These are phyloP conservation scores for Sextonia rubra DNA, from an alignment of 164 flowering plant species.

Conservation along the genomic window DNA sequence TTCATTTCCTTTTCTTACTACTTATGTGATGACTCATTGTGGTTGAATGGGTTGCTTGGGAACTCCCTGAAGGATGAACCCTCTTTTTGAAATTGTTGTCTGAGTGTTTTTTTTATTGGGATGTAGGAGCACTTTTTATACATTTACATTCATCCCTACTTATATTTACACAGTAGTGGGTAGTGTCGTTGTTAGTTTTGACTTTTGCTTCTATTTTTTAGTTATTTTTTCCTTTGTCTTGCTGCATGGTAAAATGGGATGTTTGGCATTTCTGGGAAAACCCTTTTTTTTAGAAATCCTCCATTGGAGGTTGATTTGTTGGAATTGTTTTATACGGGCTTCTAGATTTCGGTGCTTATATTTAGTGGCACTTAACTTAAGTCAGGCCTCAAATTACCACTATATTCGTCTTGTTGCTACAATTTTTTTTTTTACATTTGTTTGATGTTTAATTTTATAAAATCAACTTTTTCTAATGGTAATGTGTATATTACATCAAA, in stretches of 20 bases:
- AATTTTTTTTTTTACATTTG: too few relatives aligned
- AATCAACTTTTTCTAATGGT: too few relatives aligned
- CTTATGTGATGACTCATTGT: neutral
- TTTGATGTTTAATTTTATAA: neutral
- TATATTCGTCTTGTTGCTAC: neutral
- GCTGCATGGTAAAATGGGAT: neutral
- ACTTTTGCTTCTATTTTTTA: neutral
- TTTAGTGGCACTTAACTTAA: neutral
- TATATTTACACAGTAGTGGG: neutral
- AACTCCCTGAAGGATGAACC: neutral
- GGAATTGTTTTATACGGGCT: neutral
- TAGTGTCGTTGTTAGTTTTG: neutral
- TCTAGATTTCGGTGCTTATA: neutral
- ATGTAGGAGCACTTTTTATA: neutral
- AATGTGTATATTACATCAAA: too few relatives aligned
- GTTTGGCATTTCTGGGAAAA: neutral
- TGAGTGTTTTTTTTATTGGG: neutral
- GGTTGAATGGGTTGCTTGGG: neutral
- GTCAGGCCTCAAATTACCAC: neutral
- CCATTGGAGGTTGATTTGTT: neutral
- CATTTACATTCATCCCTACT: neutral
- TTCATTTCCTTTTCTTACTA: too few relatives aligned
- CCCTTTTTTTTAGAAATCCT: neutral
- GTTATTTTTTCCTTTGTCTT: neutral
- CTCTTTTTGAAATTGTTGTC: neutral